phyloP scores from a whole-genome alignment of 352 stramenopile genomes.

The Globisporangium viniferum region DNA sequence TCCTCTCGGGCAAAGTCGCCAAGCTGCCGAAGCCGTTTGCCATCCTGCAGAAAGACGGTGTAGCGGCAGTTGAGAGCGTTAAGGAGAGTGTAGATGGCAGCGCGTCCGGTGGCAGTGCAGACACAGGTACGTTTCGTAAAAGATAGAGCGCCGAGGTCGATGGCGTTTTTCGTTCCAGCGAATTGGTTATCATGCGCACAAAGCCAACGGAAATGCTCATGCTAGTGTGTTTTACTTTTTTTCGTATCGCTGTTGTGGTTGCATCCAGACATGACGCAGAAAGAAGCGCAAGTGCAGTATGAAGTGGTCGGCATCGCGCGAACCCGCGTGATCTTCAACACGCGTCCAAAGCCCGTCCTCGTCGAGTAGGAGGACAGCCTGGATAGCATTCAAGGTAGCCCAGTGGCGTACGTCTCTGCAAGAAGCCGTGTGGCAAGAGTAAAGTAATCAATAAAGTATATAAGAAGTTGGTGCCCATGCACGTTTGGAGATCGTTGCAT shows the following conservation, averaged over 20 bases:
- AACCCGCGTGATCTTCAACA: constrained; percentile 70
- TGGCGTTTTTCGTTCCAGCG: background rate
- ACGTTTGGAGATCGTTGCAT: background rate
- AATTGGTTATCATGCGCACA: background rate
- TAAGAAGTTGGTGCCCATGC: background rate
- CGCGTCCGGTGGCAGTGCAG: background rate
- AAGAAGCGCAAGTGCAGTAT: constrained; percentile 32
- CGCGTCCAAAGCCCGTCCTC: constrained; percentile 75
- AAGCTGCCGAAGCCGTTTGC: constrained; percentile 75
- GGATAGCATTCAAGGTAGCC: background rate
- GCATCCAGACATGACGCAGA: background rate
- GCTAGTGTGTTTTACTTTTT: background rate
- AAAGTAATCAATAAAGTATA: background rate
- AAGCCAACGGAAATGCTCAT: background rate
- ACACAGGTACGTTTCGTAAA: constrained; percentile 6
- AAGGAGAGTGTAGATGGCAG: background rate
- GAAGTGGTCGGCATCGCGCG: constrained; percentile 81
- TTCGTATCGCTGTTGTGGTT: background rate
- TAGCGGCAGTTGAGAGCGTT: background rate
- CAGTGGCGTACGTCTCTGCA: background rate
- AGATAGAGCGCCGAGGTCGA: background rate
- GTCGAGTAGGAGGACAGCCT: background rate
- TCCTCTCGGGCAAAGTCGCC: constrained; percentile 65
- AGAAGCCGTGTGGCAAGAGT: background rate
- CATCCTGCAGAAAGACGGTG: constrained; percentile 55